Percentiles rank a stretch among this genome's conserved stretches.
Evolutionary conservation across 345 rosid genomes (phyloP).

Genomic region (Euphorbia peplus): DNA sequence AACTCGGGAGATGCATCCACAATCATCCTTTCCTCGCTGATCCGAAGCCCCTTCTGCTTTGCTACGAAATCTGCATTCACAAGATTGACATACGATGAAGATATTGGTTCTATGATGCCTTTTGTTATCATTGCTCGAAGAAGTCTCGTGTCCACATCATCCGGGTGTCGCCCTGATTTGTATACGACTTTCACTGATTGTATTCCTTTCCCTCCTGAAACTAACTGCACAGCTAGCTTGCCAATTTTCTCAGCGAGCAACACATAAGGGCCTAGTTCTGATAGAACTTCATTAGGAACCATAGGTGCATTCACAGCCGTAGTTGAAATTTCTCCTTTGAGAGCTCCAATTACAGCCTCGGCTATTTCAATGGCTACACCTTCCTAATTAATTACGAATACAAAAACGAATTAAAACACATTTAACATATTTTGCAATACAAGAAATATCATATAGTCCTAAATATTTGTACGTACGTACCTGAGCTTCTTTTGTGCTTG

Average conservation of each 20-base stretch:
- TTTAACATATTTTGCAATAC: not conserved
- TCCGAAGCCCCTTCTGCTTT: constrained; percentile 71
- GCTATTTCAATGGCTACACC: constrained; percentile 90
- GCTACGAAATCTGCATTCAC: constrained; percentile 89
- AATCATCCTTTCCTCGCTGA: constrained; percentile 58
- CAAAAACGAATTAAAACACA: no score
- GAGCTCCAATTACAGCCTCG: constrained; percentile 81
- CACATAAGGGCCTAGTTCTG: constrained; percentile 65
- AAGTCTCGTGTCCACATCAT: constrained; percentile 81
- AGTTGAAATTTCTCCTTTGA: constrained; percentile 69
- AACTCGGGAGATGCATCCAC: constrained; percentile 53
- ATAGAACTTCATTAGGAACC: constrained; percentile 61
- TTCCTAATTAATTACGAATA: constrained; percentile 37
- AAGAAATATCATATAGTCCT: no score
- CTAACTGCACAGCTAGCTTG: constrained; percentile 71
- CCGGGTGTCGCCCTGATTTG: constrained; percentile 53
- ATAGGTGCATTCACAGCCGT: constrained; percentile 90
- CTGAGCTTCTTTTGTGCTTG: constrained; percentile 93
- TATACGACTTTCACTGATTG: constrained; percentile 60
- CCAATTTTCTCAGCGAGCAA: constrained; percentile 76
- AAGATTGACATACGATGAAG: constrained; percentile 58
- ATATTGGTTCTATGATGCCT: constrained; percentile 82
- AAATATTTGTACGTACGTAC: constrained; percentile 19
- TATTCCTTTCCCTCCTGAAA: constrained; percentile 65
- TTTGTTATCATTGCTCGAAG: constrained; percentile 84